Evolutionary conservation across 2,329 filamentous ascomycete species (phyloP), one percentile per base, ranked within the genome.

Genomic region (Penicillium hesseltinei): DNA sequence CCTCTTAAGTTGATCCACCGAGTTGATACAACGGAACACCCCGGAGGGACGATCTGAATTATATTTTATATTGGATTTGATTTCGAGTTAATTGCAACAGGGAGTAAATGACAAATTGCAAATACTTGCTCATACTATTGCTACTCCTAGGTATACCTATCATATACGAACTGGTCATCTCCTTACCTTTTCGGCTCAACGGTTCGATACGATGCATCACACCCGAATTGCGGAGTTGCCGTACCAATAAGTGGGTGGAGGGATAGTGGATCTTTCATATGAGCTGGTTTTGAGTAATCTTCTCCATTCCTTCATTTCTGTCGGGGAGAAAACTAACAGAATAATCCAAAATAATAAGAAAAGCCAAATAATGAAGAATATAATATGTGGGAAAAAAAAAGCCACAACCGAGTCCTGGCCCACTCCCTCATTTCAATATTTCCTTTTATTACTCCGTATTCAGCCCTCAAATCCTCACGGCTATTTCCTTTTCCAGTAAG

Each of bases 151-250:
- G 5, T 31, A 11, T 46, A 56, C 35, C 48, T 52, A 35, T 56
- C 54, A 56, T 56, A 56, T 51, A 5, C 11, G 9, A 46, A 19
- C n/a, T 5, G 29, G 23, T 44, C 44, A 29, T 44, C 40, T 42
- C 51, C 51, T 52, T 56, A 17, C 48, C 21, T 43, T 35, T 27
- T 44, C 45, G 46, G 47, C 33, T 56, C 40, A 56, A 56, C 48
- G 48, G 40, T 46, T 33, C 44, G 27, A 35, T 17, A 21, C 21
- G 54, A 56, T 35, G 48, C 48, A 56, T 52, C 54, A 56, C 54
- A 56, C 17, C 52, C 29, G 38, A 55, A 46, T 25, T 56, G 48
- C 42, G 54, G 54, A 56, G 47, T 51, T 31, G 19, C 23, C n/a
- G 17, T n/a, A 17, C 31, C 40, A 51, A 56, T 29, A 46, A 29